phyloP scores from a whole-genome alignment of 352 stramenopile genomes.

The Globisporangium sylvaticum region DNA sequence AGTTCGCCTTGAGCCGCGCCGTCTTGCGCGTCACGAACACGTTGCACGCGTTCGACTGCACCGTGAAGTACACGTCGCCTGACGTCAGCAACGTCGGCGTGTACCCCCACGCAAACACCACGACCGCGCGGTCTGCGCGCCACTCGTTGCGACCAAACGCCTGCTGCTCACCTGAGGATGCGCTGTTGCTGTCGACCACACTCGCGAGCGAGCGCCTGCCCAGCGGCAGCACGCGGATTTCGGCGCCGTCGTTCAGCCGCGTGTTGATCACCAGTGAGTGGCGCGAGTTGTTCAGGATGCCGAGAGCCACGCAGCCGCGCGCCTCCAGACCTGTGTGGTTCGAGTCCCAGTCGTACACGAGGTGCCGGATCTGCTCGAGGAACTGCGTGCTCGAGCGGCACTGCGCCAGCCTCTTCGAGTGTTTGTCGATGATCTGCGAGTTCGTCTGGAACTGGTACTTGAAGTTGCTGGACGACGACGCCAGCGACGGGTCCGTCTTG shows the following conservation, averaged over 20 bases:
- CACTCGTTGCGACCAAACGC: conserved; percentile 31
- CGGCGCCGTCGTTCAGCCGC: conserved; percentile 69
- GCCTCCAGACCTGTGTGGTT: conserved; percentile 81
- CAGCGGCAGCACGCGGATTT: conserved; percentile 60
- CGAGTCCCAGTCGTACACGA: conserved; percentile 84
- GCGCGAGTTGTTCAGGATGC: conserved; percentile 75
- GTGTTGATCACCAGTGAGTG: conserved; percentile 69
- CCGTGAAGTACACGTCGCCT: conserved; percentile 78
- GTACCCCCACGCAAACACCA: conserved; percentile 84
- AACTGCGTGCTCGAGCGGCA: conserved; percentile 54
- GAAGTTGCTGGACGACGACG: conserved; percentile 39
- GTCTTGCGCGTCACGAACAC: conserved; percentile 79
- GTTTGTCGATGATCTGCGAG: conserved; percentile 66
- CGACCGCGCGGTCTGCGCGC: conserved; percentile 58
- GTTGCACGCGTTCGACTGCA: conserved; percentile 82
- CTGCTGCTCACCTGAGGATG: background rate
- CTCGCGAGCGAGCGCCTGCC: conserved; percentile 52
- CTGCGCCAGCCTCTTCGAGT: conserved; percentile 45
- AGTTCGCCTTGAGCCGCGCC: conserved; percentile 63
- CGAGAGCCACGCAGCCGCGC: conserved; percentile 69
- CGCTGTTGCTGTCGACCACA: conserved; percentile 26
- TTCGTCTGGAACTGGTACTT: conserved; percentile 74
- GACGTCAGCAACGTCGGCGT: conserved; percentile 80
- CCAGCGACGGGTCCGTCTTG: conserved; percentile 64
- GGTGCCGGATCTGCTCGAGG: conserved; percentile 57